These are phyloP conservation scores for Oryza longistaminata DNA, from an alignment of 176 grass and related monocot species.

Conservation along the genomic window DNA sequence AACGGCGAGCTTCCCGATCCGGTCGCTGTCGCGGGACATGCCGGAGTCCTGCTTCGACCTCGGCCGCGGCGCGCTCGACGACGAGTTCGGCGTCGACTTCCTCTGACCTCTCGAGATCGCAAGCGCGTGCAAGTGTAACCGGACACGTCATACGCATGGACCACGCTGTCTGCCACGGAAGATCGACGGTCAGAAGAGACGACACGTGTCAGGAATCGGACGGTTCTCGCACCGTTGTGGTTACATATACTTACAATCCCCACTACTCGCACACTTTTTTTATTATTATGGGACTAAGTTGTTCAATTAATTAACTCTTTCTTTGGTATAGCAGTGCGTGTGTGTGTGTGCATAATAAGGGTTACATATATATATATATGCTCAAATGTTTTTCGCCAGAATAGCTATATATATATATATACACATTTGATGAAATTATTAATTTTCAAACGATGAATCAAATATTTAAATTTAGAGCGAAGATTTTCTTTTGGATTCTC, in stretches of 20 bases:
- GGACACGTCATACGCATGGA: too few species aligned
- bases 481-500: not conserved
- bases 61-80: conserved; percentile 49
- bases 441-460: not conserved
- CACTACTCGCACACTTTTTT: not conserved
- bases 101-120: conserved; percentile 25
- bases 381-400: not conserved
- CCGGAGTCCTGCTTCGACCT: conserved; percentile 57
- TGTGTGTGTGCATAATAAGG: not conserved
- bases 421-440: not conserved
- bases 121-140: too few species aligned
- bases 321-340: too few species aligned
- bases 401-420: not conserved
- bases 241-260: not conserved
- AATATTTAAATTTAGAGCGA: not conserved
- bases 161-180: not conserved
- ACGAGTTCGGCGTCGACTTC: conserved; percentile 70
- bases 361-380: not conserved
- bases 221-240: not conserved
- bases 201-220: not conserved
- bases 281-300: not conserved
- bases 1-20: conserved; percentile 35
- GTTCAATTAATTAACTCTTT: too few species aligned
- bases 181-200: not conserved
- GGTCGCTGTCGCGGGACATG: conserved; percentile 48